phyloP scores from a whole-genome alignment of 192 early-diverging fungal genomes.

The Coemansia reversa region DNA sequence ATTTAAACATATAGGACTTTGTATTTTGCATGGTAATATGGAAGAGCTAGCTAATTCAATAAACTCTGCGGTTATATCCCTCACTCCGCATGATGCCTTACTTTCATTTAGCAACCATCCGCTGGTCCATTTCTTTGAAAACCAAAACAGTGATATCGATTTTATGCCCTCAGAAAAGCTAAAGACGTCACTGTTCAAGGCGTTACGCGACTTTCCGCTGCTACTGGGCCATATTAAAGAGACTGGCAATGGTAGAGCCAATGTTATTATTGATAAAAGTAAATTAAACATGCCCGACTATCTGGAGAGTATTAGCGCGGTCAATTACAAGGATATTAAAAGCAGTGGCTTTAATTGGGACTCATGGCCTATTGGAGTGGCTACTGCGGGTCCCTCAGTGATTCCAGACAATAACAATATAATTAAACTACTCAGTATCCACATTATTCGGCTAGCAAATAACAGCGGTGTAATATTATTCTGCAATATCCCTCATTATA shows the following conservation, averaged over 20 bases:
- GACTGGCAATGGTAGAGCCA: neutral
- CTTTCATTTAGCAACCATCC: constrained; percentile 44
- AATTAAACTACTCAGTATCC: constrained; percentile 29
- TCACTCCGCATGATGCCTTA: constrained; percentile 35
- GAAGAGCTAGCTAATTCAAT: too few species aligned
- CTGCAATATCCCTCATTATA: constrained; percentile 46
- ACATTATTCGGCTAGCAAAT: constrained; percentile 19
- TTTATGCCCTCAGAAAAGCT: constrained; percentile 37
- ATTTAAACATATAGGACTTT: too few species aligned
- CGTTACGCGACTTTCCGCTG: constrained; percentile 40
- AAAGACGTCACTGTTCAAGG: constrained; percentile 17
- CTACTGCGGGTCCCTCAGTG: constrained; percentile 24
- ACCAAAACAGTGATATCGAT: neutral
- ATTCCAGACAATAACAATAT: constrained; percentile 10
- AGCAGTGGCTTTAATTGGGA: constrained; percentile 17
- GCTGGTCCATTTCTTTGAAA: constrained; percentile 44
- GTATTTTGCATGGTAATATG: too few species aligned
- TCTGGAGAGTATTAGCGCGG: constrained; percentile 20
- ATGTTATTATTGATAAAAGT: constrained; percentile 23
- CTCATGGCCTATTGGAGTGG: constrained; percentile 21
- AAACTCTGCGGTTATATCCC: neutral
- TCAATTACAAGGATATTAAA: constrained; percentile 14
- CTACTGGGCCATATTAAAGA: constrained; percentile 25
- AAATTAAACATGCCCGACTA: constrained; percentile 43
- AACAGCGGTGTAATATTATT: constrained; percentile 40